A percentile compares a stretch with the other conserved stretches of the same genome.
Evolutionary conservation across 345 rosid genomes (phyloP).

Genomic region (Sisymbrium irio): DNA sequence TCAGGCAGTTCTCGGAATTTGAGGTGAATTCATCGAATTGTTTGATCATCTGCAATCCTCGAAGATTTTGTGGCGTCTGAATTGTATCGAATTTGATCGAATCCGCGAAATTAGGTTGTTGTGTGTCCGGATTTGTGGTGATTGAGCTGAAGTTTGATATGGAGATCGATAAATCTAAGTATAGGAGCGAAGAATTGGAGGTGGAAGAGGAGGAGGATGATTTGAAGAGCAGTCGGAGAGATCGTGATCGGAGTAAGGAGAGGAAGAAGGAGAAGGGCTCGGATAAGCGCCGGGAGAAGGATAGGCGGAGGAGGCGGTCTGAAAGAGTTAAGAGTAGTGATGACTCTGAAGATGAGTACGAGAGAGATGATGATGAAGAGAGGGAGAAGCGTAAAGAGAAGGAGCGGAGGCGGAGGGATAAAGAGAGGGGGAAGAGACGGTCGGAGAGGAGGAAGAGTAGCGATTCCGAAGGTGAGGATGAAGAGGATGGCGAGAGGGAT

Average conservation of each 20-base stretch:
- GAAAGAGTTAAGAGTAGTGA: conserved; percentile 56
- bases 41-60: background rate
- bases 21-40: background rate
- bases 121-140: background rate
- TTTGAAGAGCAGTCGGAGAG: conserved; percentile 52
- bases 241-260: conserved; percentile 48
- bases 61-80: background rate
- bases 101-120: background rate
- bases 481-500: conserved; percentile 44
- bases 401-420: conserved; percentile 47
- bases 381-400: conserved; percentile 41
- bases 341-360: conserved; percentile 47
- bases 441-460: conserved; percentile 51
- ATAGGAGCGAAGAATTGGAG: conserved; percentile 13
- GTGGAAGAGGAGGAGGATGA: conserved; percentile 38
- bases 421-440: conserved; percentile 34
- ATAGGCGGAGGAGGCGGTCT: conserved; percentile 34
- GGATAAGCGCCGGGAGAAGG: conserved; percentile 44
- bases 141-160: conserved; percentile 3
- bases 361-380: conserved; percentile 45
- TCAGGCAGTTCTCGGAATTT: conserved; percentile 7
- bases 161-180: conserved; percentile 30
- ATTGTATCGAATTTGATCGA: background rate
- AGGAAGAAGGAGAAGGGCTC: conserved; percentile 50
- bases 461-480: conserved; percentile 45